These are phyloP conservation scores for Trichoderma gracile DNA, from an alignment of 2,329 filamentous ascomycete genomes.

Conservation along the genomic window DNA sequence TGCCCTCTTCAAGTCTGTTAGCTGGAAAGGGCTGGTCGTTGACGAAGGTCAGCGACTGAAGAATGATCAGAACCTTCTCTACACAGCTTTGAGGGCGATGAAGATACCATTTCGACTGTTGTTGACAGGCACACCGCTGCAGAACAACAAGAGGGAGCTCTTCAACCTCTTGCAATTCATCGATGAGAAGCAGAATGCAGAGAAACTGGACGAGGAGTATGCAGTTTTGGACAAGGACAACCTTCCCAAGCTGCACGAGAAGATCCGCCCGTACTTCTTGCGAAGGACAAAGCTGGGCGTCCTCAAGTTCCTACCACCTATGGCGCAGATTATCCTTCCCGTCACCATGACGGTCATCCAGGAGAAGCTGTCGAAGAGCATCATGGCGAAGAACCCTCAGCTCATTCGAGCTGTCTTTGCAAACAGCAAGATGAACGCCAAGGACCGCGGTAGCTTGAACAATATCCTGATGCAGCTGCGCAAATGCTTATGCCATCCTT, in stretches of 20 bases:
- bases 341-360: constrained; percentile 95
- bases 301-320: constrained; percentile 85
- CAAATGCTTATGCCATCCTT: constrained; percentile 94
- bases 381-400: constrained; percentile 85
- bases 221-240: constrained; percentile 79
- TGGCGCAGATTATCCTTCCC: constrained; percentile 92
- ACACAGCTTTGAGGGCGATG: constrained; percentile 70
- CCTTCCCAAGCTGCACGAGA: constrained; percentile 74
- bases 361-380: constrained; percentile 91
- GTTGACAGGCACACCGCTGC: constrained; percentile 86
- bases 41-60: constrained; percentile 96
- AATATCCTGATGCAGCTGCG: constrained; percentile 95
- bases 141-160: constrained; percentile 92
- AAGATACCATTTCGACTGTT: constrained; percentile 81
- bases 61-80: constrained; percentile 84
- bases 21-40: constrained; percentile 86
- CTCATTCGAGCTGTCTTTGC: constrained; percentile 86
- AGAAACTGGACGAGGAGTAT: constrained; percentile 72
- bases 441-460: constrained; percentile 78
- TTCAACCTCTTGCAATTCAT: constrained; percentile 98
- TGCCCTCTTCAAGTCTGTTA: constrained; percentile 66
- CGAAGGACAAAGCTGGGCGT: constrained; percentile 86
- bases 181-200: constrained; percentile 69
- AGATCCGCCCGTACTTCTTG: constrained; percentile 73
- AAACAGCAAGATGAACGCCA: constrained; percentile 63